These are phyloP conservation scores for Cordyceps tenuipes DNA, from an alignment of 2,329 filamentous ascomycete genomes.

Conservation along the genomic window DNA sequence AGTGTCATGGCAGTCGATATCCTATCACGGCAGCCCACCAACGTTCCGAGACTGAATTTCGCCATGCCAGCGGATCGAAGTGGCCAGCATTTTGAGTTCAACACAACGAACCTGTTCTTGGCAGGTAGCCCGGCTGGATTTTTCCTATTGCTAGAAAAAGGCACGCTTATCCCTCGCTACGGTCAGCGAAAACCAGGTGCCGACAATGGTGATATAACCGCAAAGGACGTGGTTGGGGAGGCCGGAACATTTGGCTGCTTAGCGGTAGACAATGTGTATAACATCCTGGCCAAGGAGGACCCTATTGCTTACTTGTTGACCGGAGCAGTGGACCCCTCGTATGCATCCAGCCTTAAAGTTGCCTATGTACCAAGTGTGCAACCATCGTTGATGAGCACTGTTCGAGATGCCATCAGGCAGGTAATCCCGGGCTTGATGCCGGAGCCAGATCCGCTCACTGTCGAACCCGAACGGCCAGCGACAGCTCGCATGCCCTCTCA, in stretches of 20 bases:
- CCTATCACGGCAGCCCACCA: conserved; percentile 78
- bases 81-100: conserved; percentile 72
- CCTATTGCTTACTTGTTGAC: conserved; percentile 90
- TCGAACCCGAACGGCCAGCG: conserved; percentile 27
- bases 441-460: conserved; percentile 20
- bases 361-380: conserved; percentile 71
- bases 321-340: conserved; percentile 74
- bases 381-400: conserved; percentile 54
- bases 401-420: conserved; percentile 54
- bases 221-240: conserved; percentile 61
- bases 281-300: conserved; percentile 64
- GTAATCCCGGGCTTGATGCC: conserved; percentile 47
- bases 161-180: conserved; percentile 62
- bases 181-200: conserved; percentile 69
- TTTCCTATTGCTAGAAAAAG: conserved; percentile 78
- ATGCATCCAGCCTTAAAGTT: conserved; percentile 66
- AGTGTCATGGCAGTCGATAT: conserved; percentile 93
- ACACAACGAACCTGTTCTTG: conserved; percentile 82
- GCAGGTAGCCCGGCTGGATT: conserved; percentile 87
- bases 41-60: conserved; percentile 44
- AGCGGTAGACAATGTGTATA: conserved; percentile 93
- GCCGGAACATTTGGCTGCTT: conserved; percentile 79
- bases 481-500: conserved; percentile 48
- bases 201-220: conserved; percentile 51
- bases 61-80: conserved; percentile 28